Conservation (phyloP, 176 grass and related monocot genomes). For the Phyllostachys edulis region DNA sequence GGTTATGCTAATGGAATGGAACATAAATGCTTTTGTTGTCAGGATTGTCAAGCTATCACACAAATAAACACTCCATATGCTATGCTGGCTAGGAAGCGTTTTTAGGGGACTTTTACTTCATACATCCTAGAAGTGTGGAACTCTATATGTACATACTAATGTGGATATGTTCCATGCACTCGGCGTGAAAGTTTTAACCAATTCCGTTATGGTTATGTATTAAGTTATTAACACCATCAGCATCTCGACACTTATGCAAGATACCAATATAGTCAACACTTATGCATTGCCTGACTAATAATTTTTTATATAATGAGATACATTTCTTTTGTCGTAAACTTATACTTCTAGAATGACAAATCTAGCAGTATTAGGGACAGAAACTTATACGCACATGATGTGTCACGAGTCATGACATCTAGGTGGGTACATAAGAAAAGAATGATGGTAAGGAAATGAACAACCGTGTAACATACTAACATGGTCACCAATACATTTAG, state of each 20-base stretch:
- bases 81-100: background rate
- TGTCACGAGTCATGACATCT: background rate
- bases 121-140: background rate
- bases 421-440: conserved; percentile 7
- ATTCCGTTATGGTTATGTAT: background rate
- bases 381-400: background rate
- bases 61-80: background rate
- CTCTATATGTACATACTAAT: background rate
- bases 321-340: background rate
- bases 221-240: background rate
- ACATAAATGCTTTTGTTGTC: background rate
- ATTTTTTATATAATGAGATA: background rate
- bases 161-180: background rate
- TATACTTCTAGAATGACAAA: background rate
- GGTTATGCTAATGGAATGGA: background rate
- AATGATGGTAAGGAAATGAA: background rate
- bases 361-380: background rate
- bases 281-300: background rate
- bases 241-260: background rate
- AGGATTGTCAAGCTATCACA: background rate
- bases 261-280: background rate
- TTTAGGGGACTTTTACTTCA: background rate
- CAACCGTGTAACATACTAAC: background rate
- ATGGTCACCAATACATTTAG: background rate
- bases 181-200: background rate